Conservation (phyloP, 2,329 filamentous ascomycete species). For the Pleurostoma richardsiae region DNA sequence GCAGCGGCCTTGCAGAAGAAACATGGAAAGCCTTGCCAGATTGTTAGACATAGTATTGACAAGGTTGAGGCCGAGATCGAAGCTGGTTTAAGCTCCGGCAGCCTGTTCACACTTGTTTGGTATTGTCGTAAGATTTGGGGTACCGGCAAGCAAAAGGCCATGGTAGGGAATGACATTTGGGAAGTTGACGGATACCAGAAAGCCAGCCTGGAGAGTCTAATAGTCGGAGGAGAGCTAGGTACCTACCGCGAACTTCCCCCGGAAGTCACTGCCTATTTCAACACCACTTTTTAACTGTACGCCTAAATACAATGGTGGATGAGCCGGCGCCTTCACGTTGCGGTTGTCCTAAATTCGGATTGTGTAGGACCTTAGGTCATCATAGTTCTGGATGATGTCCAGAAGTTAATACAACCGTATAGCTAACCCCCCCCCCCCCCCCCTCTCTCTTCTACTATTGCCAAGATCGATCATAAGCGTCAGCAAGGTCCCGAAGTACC, state of each 20-base stretch:
- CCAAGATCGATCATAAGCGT: no score
- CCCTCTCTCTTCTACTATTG: no score
- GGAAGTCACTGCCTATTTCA: constrained; percentile 7
- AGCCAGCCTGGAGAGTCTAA: constrained; percentile 11
- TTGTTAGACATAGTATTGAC: constrained; percentile 12
- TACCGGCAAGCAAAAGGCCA: constrained; percentile 9
- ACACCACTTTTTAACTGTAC: neutral
- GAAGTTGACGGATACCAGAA: constrained; percentile 17
- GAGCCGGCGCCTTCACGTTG: no score
- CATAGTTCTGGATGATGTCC: no score
- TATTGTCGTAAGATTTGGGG: constrained; percentile 21
- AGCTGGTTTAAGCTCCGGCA: constrained; percentile 8
- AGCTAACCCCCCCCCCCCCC: no score
- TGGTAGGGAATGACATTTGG: constrained; percentile 17
- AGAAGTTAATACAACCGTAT: no score
- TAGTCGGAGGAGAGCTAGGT: constrained; percentile 14
- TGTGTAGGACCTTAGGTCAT: no score
- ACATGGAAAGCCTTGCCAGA: constrained; percentile 10
- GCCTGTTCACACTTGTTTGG: constrained; percentile 15
- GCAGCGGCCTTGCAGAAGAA: constrained; percentile 11
- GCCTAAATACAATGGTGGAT: no score
- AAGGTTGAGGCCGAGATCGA: constrained; percentile 16
- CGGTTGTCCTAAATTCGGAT: no score
- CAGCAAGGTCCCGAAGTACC: no score
- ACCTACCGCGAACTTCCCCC: constrained; percentile 16